phyloP scores from a whole-genome alignment of 768 basidiomycete genomes.

The Chiua virens region DNA sequence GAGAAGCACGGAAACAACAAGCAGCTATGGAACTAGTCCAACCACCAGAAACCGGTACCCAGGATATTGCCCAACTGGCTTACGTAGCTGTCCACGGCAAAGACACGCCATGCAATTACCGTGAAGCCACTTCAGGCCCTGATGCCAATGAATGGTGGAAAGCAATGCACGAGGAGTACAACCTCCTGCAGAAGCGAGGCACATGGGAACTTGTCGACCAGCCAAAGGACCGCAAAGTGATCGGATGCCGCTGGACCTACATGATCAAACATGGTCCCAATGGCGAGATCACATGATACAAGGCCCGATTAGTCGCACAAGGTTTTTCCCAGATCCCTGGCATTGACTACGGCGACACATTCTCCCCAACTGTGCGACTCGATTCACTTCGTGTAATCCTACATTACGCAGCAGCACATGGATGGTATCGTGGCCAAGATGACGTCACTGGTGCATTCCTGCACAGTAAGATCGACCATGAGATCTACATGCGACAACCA shows the following conservation, averaged over 20 bases:
- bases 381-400: constrained; percentile 1
- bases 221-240: no score
- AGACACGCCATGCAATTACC: no score
- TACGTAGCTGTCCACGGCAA: background rate
- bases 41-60: background rate
- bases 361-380: constrained; percentile 24
- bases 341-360: constrained; percentile 37
- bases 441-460: constrained; percentile 10
- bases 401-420: no score
- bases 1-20: no score
- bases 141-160: no score
- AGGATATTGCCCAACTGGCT: background rate
- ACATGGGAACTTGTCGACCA: no score
- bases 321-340: constrained; percentile 32
- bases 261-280: background rate
- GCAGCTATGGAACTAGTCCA: background rate
- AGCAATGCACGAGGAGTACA: no score
- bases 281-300: no score
- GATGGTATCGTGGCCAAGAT: no score
- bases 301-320: no score
- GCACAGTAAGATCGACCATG: constrained; percentile 22
- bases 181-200: no score
- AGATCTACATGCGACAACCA: constrained; percentile 42
- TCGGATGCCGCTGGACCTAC: background rate
- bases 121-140: no score